Percentiles rank a stretch among this genome's conserved stretches.
Conservation (phyloP, 139 green algal genomes). For the Chlorella sp. region DNA sequence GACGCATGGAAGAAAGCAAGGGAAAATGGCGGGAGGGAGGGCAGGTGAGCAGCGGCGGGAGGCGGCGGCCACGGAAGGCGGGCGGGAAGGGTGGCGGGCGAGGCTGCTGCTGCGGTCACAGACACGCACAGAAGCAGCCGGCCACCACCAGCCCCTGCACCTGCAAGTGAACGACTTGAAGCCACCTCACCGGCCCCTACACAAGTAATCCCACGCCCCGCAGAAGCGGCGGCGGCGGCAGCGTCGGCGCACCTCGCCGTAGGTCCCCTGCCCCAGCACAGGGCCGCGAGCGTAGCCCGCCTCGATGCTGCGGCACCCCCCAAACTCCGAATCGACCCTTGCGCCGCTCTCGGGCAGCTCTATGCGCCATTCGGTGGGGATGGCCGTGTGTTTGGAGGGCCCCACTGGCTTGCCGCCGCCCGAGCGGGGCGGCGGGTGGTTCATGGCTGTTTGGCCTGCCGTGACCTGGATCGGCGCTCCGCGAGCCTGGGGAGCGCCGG, state of each 20-base stretch:
- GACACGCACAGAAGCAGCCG: too few species aligned
- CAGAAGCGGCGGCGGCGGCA: too few species aligned
- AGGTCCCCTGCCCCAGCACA: slow-evolving; percentile 90
- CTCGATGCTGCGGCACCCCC: slow-evolving; percentile 74
- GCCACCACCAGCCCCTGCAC: too few species aligned
- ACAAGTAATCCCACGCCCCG: background rate
- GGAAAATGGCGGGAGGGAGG: background rate
- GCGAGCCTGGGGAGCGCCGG: too few species aligned
- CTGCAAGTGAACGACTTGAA: too few species aligned
- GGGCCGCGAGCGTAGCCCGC: slow-evolving; percentile 64
- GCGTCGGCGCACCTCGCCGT: slow-evolving; percentile 71
- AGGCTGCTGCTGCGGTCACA: too few species aligned
- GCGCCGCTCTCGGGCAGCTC: slow-evolving; percentile 57
- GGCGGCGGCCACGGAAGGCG: too few species aligned
- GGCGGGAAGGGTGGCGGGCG: too few species aligned
- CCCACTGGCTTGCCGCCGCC: background rate
- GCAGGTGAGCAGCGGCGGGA: too few species aligned
- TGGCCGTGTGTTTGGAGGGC: slow-evolving; percentile 10
- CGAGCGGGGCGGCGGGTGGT: background rate
- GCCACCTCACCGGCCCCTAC: too few species aligned
- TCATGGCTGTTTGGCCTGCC: background rate
- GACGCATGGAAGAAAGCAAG: background rate
- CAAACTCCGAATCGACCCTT: slow-evolving; percentile 57
- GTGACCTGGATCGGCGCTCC: too few species aligned
- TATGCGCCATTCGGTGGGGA: slow-evolving; percentile 59